Percentiles rank a stretch among this genome's conserved stretches.
Evolutionary conservation across 768 basidiomycete genomes (phyloP).

Genomic region (Saitozyma podzolica): DNA sequence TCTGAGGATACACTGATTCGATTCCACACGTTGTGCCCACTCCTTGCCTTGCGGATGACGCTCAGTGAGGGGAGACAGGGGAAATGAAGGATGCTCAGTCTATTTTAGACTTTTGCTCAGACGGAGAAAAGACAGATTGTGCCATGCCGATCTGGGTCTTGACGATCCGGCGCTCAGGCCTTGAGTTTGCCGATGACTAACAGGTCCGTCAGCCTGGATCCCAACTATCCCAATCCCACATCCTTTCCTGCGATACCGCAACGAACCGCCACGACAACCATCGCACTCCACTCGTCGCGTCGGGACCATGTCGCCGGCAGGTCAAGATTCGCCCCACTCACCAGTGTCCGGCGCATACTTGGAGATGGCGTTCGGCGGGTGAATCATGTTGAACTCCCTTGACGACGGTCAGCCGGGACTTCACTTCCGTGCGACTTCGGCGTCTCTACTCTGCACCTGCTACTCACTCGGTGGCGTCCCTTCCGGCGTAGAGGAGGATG

Average conservation of each 20-base stretch:
- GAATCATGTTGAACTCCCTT: slow-evolving; percentile 42
- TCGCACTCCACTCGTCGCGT: too few relatives aligned
- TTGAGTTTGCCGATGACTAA: slow-evolving; percentile 48
- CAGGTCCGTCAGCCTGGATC: background rate
- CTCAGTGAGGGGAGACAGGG: too few relatives aligned
- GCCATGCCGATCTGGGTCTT: too few relatives aligned
- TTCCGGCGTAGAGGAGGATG: slow-evolving; percentile 47
- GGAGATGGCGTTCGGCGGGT: slow-evolving; percentile 43
- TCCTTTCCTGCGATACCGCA: background rate
- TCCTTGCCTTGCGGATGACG: too few relatives aligned
- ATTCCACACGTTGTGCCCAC: too few relatives aligned
- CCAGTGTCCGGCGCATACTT: slow-evolving; percentile 46
- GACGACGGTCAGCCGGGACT: background rate
- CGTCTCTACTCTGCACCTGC: too few relatives aligned
- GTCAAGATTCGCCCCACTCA: slow-evolving; percentile 9
- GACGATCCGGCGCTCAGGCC: slow-evolving; percentile 17
- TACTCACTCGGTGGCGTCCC: slow-evolving; percentile 46
- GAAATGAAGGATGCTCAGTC: too few relatives aligned
- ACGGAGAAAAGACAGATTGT: too few relatives aligned
- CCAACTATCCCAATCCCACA: background rate
- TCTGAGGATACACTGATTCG: too few relatives aligned
- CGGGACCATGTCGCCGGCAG: too few relatives aligned
- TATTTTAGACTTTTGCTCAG: too few relatives aligned
- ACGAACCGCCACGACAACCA: background rate
- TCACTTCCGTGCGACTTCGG: background rate